Base-by-base conservation (phyloP, 2,329 filamentous ascomycete species). In the Gaeumannomyces tritici region DNA sequence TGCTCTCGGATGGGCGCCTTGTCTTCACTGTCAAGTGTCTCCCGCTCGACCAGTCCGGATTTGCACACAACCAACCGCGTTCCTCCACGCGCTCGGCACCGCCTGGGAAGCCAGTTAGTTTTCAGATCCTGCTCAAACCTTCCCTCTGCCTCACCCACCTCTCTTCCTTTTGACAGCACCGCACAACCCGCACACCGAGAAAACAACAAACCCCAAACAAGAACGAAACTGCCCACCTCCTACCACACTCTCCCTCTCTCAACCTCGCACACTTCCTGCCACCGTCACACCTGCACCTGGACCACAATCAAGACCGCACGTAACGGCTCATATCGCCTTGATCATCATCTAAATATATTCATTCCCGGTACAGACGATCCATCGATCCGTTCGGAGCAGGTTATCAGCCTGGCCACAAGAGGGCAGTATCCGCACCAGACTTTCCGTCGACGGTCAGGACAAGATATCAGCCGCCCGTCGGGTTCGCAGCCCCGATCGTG, bases 371-470 rank as follows among this genome's bases (percentile, higher is more conserved):
- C 58, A 59, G 58, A 59, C 35, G 58, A 59, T 28, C 58, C 15
- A 26, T 33, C 18, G 58, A 59, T 35, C 18, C 58, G n/a, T 42
- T 59, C 24, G 35, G 33, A 13, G 35, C 35, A 33, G 58, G 58
- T 31, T 59, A 59, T 31, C 35, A 51, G 33, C 58, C 58, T 26
- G 68, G 71, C 47, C 80, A 83, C 68, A 83, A 81, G 67, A 72
- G 80, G 63, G 76, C 80, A 3, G 75, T 76, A 24, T 83, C 81
- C 11, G 81, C 80, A 8, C 80, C 81, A 13, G 74, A 78, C 63
- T 77, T 79, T 61, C 70, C 74, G 18, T 47, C 42, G 11, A 72
- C 70, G 6, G 65, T 71, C n/a, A 66, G 56, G 27, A n/a, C 61
- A 28, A 58, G 58, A 29, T 61, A 55, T 26, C 60, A 61, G 12